These are phyloP conservation scores for Chlorella sp. DNA, from an alignment of 139 green algal species.

Conservation along the genomic window DNA sequence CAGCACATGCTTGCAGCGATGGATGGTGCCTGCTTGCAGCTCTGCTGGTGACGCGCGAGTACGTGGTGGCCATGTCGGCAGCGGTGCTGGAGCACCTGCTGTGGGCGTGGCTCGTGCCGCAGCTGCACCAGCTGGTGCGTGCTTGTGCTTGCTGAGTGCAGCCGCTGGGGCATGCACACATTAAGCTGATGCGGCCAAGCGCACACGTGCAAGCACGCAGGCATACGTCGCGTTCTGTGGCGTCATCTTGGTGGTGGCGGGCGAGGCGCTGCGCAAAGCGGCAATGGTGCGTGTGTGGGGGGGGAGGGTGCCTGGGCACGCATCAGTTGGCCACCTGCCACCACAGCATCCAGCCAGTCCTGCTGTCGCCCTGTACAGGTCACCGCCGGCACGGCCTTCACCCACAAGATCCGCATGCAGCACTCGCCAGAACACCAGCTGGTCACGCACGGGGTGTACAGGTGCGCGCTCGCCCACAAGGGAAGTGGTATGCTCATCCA, in stretches of 20 bases:
- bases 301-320: not conserved
- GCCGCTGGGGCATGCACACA: not conserved
- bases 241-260: slow-evolving; percentile 10
- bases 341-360: not conserved
- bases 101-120: slow-evolving; percentile 11
- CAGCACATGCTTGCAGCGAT: no score
- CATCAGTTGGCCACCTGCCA: not conserved
- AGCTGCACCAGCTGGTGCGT: slow-evolving; percentile 1
- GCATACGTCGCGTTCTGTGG: not conserved
- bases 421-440: slow-evolving; percentile 3
- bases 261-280: slow-evolving; percentile 26
- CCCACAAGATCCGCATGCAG: slow-evolving; percentile 19
- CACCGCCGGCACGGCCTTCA: slow-evolving; percentile 24
- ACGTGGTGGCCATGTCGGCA: slow-evolving; percentile 21
- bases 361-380: slow-evolving; percentile 8
- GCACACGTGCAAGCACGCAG: not conserved
- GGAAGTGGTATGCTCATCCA: no score
- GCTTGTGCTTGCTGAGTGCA: no score
- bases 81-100: slow-evolving; percentile 15
- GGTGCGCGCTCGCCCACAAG: no score
- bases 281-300: slow-evolving; percentile 18
- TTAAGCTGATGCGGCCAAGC: not conserved
- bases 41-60: slow-evolving; percentile 26
- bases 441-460: slow-evolving; percentile 28
- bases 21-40: no score